Evolutionary conservation across 805 yeast species (phyloP), one percentile per base, ranked within the genome.

Genomic region (Lachancea sp.): DNA sequence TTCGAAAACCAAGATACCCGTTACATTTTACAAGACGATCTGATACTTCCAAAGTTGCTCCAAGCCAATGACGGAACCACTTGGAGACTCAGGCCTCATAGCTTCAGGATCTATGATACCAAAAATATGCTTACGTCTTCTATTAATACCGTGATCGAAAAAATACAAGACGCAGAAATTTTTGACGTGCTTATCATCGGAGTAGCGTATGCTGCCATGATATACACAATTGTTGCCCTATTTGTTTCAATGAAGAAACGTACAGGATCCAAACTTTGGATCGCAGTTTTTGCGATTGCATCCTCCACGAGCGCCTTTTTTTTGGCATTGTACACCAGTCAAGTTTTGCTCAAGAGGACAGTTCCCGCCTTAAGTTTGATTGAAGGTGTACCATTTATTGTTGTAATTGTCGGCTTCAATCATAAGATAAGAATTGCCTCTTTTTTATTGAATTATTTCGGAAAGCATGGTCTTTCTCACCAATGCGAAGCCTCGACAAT

Each of bases 351-450:
- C 35, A 74, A 76, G 25, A 65, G 76, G 34, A 74, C 73, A 37
- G 80, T 90, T 23, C 78, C 95, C 7, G 68, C 86, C 41, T 67
- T 84, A 41, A 77, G 85, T 41, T 69, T 90, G 49, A 76, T 88
- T 42, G 97, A 90, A 65, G 97, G 97, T 24, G 65, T 90, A 34
- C 98, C 98, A 17, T 90, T 90, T 63, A 73, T 90, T 55, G 95
- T 90, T 17, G 87, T 95, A 16, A 80, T 87, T 4, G 77, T 90
- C 56, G 98, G 97, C 2, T 90, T 90, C 64, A 88, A 86, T 58
- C 83, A 85, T 60, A 87, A 89, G 55, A 75, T 86, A 15, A 69
- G 77, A 9, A 71, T 88, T 47, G 82, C 96, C 1, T 65, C 73
- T 16, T 73, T 75, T 34, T 79, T 81, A 18, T 55, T 75, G 51